phyloP scores from a whole-genome alignment of 2,329 filamentous ascomycete genomes.

The Penicillium sp. region DNA sequence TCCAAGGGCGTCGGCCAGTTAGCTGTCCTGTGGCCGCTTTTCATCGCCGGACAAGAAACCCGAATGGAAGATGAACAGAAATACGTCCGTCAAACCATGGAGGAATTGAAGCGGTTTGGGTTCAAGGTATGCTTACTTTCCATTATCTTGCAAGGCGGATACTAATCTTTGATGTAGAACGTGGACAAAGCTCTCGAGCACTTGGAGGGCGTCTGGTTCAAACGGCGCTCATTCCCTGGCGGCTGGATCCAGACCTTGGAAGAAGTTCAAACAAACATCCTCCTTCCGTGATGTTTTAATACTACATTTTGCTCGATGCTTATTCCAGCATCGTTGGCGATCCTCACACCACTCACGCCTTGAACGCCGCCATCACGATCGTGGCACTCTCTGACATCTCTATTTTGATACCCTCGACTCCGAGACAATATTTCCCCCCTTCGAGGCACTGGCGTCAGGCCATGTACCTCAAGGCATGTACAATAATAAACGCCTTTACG shows the following conservation, averaged over 20 bases:
- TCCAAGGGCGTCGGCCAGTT: constrained; percentile 37
- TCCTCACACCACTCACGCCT: background rate
- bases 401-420: background rate
- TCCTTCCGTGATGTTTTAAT: constrained; percentile 25
- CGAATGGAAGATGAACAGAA: constrained; percentile 30
- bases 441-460: background rate
- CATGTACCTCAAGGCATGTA: background rate
- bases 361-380: background rate
- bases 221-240: constrained; percentile 33
- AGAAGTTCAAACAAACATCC: constrained; percentile 35
- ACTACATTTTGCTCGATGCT: background rate
- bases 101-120: constrained; percentile 29
- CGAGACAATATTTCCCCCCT: background rate
- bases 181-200: constrained; percentile 33
- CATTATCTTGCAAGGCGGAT: background rate
- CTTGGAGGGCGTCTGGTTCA: constrained; percentile 34
- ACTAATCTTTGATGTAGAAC: constrained; percentile 21
- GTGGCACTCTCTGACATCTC: background rate
- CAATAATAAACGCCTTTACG: background rate
- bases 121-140: constrained; percentile 24
- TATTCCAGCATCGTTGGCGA: background rate
- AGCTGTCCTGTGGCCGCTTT: constrained; percentile 37
- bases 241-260: constrained; percentile 36
- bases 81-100: constrained; percentile 34
- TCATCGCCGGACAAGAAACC: constrained; percentile 36